These are phyloP conservation scores for Suillus spraguei DNA, from an alignment of 768 basidiomycete species.

Conservation along the genomic window DNA sequence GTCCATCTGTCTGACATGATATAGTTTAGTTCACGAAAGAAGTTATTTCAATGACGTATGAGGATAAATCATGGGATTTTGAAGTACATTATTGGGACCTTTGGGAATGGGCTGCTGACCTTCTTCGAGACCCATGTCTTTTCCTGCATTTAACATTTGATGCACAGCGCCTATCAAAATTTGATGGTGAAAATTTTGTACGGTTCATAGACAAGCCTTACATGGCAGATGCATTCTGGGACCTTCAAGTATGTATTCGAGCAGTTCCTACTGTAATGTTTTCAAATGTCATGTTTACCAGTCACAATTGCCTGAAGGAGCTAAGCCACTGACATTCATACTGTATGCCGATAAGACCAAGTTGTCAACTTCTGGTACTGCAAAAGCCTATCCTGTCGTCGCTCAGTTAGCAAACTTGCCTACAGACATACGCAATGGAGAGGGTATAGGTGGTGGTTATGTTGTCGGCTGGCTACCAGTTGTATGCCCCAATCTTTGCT, in stretches of 20 bases:
- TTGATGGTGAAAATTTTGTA: conserved; percentile 29
- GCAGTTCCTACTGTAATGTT: neutral
- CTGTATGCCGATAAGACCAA: conserved; percentile 44
- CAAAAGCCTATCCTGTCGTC: conserved; percentile 40
- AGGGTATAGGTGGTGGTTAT: conserved; percentile 36
- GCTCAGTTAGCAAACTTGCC: conserved; percentile 36
- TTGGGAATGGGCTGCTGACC: conserved; percentile 31
- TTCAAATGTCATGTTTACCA: neutral
- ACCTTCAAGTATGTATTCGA: conserved; percentile 34
- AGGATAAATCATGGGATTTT: conserved; percentile 13
- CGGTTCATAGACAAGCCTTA: conserved; percentile 39
- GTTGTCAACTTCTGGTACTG: conserved; percentile 40
- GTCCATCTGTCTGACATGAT: neutral
- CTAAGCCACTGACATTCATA: conserved; percentile 34
- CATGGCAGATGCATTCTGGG: conserved; percentile 39
- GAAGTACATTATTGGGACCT: conserved; percentile 25
- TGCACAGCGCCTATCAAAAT: conserved; percentile 32
- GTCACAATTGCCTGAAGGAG: conserved; percentile 10
- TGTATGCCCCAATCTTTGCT: conserved; percentile 22
- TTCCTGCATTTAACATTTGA: conserved; percentile 32
- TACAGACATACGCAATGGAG: conserved; percentile 34
- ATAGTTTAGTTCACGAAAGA: conserved; percentile 15
- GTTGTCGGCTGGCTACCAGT: conserved; percentile 43
- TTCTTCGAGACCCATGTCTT: conserved; percentile 30
- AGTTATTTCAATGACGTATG: conserved; percentile 22